Base-by-base conservation (phyloP, 139 green algal species). In the Auxenochlorella pyrenoidosa region DNA sequence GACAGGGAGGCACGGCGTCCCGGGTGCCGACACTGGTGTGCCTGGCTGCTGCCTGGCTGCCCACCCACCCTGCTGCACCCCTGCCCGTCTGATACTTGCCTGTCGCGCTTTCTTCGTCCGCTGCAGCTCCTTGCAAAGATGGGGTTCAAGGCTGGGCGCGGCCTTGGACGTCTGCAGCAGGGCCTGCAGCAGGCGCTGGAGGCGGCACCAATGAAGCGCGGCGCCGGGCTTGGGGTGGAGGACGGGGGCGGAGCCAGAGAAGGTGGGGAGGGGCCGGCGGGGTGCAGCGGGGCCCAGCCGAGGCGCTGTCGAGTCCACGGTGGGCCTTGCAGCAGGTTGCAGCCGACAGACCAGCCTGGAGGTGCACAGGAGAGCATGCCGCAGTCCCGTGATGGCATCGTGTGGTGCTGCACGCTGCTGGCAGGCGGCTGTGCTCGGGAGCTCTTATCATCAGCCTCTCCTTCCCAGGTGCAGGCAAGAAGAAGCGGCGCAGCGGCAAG, bases 401-500 rank as follows among this genome's bases (percentile, higher is more conserved):
- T 10, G 47, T 54, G 47, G 47, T 54, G 47, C 47, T 47, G 2
- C 36, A 32, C 32, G 58, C 51, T 44, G 54, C 10, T 41, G 78
- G 30, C 54, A 34, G n/a, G n/a, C n/a, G n/a, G n/a, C n/a, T n/a
- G n/a, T n/a, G n/a, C n/a, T n/a, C n/a, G n/a, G n/a, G n/a, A n/a
- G n/a, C n/a, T n/a, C n/a, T n/a, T n/a, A n/a, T n/a, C n/a, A n/a
- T n/a, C n/a, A n/a, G n/a, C n/a, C n/a, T n/a, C n/a, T n/a, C n/a
- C n/a, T n/a, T n/a, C n/a, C n/a, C n/a, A n/a, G n/a, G n/a, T 63
- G 60, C 82, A 78, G 82, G 68, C 68, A 87, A 72, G n/a, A 73
- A 51, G 51, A 83, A 88, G 44, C 85, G 85, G 84, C 75, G 75
- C 30, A 59, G 73, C 59, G 75, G 84, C 59, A 75, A 78, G 84